These are phyloP conservation scores for Wallacemonas collosoma DNA, from an alignment of 208 protist genomes.

Conservation along the genomic window DNA sequence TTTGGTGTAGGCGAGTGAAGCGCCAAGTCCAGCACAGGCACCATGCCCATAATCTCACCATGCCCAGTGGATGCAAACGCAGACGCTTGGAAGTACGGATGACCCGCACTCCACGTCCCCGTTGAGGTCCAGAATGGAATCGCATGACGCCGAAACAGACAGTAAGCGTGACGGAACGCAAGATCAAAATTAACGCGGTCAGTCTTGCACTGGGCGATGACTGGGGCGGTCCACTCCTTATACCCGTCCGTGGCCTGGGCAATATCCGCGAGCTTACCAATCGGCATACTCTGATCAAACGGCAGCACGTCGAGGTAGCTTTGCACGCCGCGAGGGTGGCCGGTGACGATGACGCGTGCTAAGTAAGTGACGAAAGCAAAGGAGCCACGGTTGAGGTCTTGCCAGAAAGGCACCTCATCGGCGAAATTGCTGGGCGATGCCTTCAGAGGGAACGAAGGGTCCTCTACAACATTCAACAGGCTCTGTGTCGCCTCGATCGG, in stretches of 20 bases:
- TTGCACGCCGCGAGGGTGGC: conserved; percentile 68
- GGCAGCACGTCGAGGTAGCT: conserved; percentile 87
- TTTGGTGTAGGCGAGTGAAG: conserved; percentile 83
- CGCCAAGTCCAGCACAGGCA: conserved; percentile 85
- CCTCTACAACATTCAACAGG: conserved; percentile 61
- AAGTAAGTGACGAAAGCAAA: conserved; percentile 80
- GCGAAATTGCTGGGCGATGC: conserved; percentile 64
- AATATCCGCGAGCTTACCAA: conserved; percentile 63
- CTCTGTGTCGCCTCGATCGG: conserved; percentile 79
- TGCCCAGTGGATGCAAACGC: conserved; percentile 40
- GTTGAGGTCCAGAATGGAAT: conserved; percentile 83
- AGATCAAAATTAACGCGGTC: conserved; percentile 67
- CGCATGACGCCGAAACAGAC: conserved; percentile 82
- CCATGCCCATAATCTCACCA: conserved; percentile 83
- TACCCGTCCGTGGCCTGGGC: conserved; percentile 72
- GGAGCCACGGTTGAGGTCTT: conserved; percentile 72
- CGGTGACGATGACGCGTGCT: conserved; percentile 62
- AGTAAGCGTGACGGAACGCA: conserved; percentile 79
- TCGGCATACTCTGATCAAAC: conserved; percentile 74
- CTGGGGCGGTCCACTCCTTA: conserved; percentile 49
- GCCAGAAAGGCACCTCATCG: conserved; percentile 75
- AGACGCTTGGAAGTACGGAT: conserved; percentile 77
- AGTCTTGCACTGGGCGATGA: conserved; percentile 60
- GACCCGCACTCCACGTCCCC: conserved; percentile 52
- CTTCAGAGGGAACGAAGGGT: conserved; percentile 66